Conservation (phyloP, 768 basidiomycete genomes). For the Podaxis pistillaris region DNA sequence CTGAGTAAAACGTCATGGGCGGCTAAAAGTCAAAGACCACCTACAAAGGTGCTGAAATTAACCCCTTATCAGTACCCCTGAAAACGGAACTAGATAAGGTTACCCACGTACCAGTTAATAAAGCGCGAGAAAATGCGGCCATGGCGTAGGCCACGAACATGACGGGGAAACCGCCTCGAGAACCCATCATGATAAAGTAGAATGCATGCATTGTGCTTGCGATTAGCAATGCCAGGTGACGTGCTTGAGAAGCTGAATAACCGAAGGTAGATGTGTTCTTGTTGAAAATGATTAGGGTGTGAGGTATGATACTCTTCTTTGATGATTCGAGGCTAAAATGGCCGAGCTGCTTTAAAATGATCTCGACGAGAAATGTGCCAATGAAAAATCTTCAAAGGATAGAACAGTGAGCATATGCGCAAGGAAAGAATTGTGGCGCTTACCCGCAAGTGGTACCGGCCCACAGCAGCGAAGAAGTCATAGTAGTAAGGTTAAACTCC, state of each 20-base stretch:
- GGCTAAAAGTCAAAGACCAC: slow-evolving; percentile 9
- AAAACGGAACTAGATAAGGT: slow-evolving; percentile 1
- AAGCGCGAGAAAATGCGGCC: slow-evolving; percentile 46
- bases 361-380: slow-evolving; percentile 49
- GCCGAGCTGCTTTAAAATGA: slow-evolving; percentile 41
- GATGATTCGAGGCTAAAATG: slow-evolving; percentile 26
- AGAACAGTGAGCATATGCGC: not conserved
- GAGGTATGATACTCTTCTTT: slow-evolving; percentile 21
- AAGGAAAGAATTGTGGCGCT: slow-evolving; percentile 15
- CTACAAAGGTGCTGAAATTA: slow-evolving; percentile 35
- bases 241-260: slow-evolving; percentile 41
- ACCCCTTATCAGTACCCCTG: slow-evolving; percentile 1
- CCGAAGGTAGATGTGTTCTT: slow-evolving; percentile 11
- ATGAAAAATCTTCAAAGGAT: slow-evolving; percentile 36
- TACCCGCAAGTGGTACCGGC: slow-evolving; percentile 50
- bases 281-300: slow-evolving; percentile 18
- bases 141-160: slow-evolving; percentile 47
- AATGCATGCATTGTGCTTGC: slow-evolving; percentile 37
- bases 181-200: slow-evolving; percentile 52
- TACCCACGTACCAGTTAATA: slow-evolving; percentile 41
- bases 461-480: slow-evolving; percentile 52
- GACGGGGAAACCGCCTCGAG: slow-evolving; percentile 36
- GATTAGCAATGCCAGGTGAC: slow-evolving; percentile 36
- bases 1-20: not conserved
- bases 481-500: slow-evolving; percentile 47